These are phyloP conservation scores for Colletotrichum chlorophyti DNA, from an alignment of 2,329 filamentous ascomycete genomes.

Conservation along the genomic window DNA sequence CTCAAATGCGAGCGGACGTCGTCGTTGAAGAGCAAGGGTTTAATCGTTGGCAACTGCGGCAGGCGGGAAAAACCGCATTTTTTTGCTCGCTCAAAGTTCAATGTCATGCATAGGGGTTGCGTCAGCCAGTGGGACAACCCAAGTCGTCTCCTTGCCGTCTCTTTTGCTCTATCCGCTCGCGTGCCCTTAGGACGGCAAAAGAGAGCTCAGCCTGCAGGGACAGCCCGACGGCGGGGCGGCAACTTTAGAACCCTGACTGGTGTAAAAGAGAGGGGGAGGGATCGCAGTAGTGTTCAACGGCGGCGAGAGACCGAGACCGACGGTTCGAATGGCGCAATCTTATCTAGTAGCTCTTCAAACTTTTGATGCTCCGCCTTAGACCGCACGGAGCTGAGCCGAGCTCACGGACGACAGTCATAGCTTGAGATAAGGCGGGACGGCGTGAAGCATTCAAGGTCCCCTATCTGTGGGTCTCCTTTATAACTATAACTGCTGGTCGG, in stretches of 20 bases:
- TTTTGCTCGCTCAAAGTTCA: conserved; percentile 4
- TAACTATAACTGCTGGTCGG: too few relatives aligned
- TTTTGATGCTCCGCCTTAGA: not conserved
- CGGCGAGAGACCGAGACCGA: too few relatives aligned
- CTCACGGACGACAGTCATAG: conserved; percentile 1
- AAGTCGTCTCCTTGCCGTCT: not conserved
- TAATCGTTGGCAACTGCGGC: conserved; percentile 13
- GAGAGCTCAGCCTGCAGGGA: too few relatives aligned
- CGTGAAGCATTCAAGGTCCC: not conserved
- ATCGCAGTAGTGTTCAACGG: too few relatives aligned
- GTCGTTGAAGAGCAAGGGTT: not conserved
- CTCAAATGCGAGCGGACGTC: not conserved
- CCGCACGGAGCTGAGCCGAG: not conserved
- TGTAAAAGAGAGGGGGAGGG: too few relatives aligned
- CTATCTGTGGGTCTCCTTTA: conserved; percentile 29
- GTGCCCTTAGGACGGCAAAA: too few relatives aligned
- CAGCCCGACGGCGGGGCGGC: too few relatives aligned
- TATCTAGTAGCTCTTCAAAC: not conserved
- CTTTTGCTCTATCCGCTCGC: too few relatives aligned
- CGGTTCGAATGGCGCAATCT: too few relatives aligned
- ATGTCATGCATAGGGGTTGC: conserved; percentile 33
- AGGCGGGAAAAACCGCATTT: conserved; percentile 12
- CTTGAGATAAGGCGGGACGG: conserved; percentile 20
- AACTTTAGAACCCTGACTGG: too few relatives aligned
- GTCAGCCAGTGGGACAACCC: not conserved